These are phyloP conservation scores for Lathyrus sativus DNA, from an alignment of 306 rosid genomes.

Conservation along the genomic window DNA sequence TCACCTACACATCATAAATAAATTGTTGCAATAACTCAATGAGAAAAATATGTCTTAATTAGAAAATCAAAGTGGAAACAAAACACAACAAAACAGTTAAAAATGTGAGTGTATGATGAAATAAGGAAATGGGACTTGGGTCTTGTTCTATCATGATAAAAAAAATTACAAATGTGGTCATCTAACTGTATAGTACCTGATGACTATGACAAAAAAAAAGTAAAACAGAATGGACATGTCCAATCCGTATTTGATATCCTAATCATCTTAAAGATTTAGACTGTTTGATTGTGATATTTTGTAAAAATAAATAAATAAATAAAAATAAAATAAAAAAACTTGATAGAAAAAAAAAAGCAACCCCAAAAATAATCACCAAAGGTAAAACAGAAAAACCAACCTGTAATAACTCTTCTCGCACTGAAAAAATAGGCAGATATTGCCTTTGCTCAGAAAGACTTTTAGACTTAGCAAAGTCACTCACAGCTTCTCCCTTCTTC, in stretches of 20 bases:
- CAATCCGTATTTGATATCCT: constrained; percentile 31
- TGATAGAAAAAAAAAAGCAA: not conserved
- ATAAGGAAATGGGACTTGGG: constrained; percentile 22
- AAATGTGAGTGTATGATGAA: constrained; percentile 14
- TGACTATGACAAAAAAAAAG: not conserved
- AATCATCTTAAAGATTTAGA: constrained; percentile 16
- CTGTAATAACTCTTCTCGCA: constrained; percentile 92
- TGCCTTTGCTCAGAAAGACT: constrained; percentile 86
- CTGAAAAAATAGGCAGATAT: constrained; percentile 93
- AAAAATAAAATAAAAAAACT: not conserved
- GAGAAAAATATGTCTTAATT: constrained; percentile 24
- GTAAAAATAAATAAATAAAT: not conserved
- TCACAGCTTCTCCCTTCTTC: constrained; percentile 93
- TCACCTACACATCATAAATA: constrained; percentile 54
- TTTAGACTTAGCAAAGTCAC: constrained; percentile 94
- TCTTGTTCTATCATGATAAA: constrained; percentile 18
- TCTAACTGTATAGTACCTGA: not conserved
- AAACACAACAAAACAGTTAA: constrained; percentile 8
- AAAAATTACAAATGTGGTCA: constrained; percentile 10
- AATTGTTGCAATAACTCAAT: constrained; percentile 19
- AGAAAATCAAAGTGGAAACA: constrained; percentile 28
- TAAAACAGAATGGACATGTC: not conserved
- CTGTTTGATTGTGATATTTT: constrained; percentile 14
- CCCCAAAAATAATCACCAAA: constrained; percentile 4
- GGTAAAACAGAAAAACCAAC: constrained; percentile 45